Evolutionary conservation across 2,329 filamentous ascomycete species (phyloP), one percentile per base, ranked within the genome.

Genomic region (Bipolaris bicolor): DNA sequence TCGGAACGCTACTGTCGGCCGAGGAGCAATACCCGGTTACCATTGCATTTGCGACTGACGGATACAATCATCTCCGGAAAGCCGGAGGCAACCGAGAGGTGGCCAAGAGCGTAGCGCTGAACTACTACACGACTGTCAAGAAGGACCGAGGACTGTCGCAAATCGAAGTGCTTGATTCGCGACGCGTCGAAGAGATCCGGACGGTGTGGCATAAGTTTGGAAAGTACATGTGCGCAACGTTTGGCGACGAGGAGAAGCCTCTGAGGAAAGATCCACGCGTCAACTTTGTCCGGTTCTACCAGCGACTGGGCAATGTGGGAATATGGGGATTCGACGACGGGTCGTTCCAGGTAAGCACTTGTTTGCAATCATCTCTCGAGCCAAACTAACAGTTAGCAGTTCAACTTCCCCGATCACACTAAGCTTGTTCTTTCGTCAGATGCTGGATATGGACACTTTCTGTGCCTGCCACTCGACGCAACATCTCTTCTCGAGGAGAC

Each of bases 391-490:
- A 41, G n/a, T 49, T 13, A 3, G n/a, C 63, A 92, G 85, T 90
- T 94, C 77, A 94, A 95, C 78, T 95, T 95, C 75, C 90, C 91
- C 2, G 91, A 95, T 66, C 91, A 95, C 74, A 94, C 91, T 57
- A 95, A 95, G 77, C 85, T 95, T 52, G 88, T 94, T 11, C 79
- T 95, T 24, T 90, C 91, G 56, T 80, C 88, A 1, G 85, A 89
- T 29, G 90, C 89, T n/a, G 86, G 84, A 1, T 89, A 87, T 82
- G 89, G 90, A 65, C 89, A 91, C 71, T 91, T 92, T 71, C 90
- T 90, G 79, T 88, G 91, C 68, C 84, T 93, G 18, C 86, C 89
- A 0, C 80, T 86, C n/a, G 86, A 89, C 57, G 90, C 90, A 0
- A 87, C 89, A 2, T 81, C 85, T 62, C 83, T 86, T 37, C 83